phyloP scores from a whole-genome alignment of 73 alveolate species.

The Paramecium sonneborni region DNA sequence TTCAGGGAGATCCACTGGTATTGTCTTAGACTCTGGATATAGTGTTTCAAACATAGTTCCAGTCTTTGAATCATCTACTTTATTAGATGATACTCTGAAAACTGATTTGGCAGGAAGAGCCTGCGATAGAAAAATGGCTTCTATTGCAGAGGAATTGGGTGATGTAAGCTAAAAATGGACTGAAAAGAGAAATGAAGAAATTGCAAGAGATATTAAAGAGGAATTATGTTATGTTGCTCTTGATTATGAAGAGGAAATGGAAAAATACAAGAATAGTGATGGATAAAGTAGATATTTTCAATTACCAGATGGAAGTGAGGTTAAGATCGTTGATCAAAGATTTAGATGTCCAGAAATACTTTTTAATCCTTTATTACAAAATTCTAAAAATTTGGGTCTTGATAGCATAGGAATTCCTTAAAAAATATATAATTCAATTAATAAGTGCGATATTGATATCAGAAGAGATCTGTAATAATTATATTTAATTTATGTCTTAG shows the following conservation, averaged over 20 bases:
- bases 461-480: too few relatives aligned
- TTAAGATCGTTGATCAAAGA: not conserved
- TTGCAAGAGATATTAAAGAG: slow-evolving; percentile 92
- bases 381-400: slow-evolving; percentile 74
- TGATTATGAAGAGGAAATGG: slow-evolving; percentile 82
- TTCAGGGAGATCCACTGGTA: slow-evolving; percentile 95
- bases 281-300: not conserved
- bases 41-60: slow-evolving; percentile 98
- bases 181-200: too few relatives aligned
- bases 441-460: slow-evolving; percentile 92
- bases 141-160: slow-evolving; percentile 84
- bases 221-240: slow-evolving; percentile 88
- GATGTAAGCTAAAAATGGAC: slow-evolving; percentile 81
- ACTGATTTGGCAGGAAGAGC: slow-evolving; percentile 95
- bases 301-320: not conserved
- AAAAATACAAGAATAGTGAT: slow-evolving; percentile 65
- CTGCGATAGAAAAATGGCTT: slow-evolving; percentile 83
- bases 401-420: slow-evolving; percentile 78
- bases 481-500: too few relatives aligned
- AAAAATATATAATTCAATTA: slow-evolving; percentile 79
- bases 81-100: slow-evolving; percentile 86
- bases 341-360: slow-evolving; percentile 82
- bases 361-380: slow-evolving; percentile 85
- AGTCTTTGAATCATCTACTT: slow-evolving; percentile 93
- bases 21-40: slow-evolving; percentile 97